These are phyloP conservation scores for Fusarium cicatricum DNA, from an alignment of 2,329 filamentous ascomycete species.

Conservation along the genomic window DNA sequence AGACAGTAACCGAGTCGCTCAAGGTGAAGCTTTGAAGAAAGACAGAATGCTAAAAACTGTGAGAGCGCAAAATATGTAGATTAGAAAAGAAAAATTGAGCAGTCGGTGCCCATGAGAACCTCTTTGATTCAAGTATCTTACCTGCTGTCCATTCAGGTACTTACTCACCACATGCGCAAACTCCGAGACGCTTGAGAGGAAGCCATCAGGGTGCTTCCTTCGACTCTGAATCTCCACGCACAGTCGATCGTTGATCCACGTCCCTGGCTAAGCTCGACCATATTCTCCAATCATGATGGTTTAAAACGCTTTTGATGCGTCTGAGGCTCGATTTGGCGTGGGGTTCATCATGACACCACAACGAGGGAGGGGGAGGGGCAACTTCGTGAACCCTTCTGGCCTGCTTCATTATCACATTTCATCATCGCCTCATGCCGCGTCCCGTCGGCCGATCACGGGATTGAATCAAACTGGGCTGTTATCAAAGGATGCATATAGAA, in stretches of 20 bases:
- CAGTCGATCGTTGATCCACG: no score
- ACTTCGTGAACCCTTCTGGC: conserved; percentile 31
- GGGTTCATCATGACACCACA: conserved; percentile 25
- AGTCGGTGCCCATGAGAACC: conserved; percentile 5
- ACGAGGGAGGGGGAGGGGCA: conserved; percentile 26
- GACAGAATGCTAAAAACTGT: not conserved
- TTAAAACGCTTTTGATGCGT: not conserved
- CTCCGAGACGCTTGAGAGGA: conserved; percentile 1
- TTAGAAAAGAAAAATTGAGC: not conserved
- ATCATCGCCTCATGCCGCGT: conserved; percentile 13
- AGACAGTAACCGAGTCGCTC: not conserved
- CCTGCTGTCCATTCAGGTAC: not conserved
- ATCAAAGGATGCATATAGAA: not conserved
- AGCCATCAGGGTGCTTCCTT: conserved; percentile 32
- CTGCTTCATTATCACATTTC: conserved; percentile 3
- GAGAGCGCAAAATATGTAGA: not conserved
- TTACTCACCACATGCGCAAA: not conserved
- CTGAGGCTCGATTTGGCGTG: conserved; percentile 8
- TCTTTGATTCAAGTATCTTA: conserved; percentile 17
- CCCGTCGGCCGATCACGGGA: not conserved
- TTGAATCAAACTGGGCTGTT: not conserved
- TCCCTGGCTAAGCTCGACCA: not conserved
- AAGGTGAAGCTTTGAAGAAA: not conserved
- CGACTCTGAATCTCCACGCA: not conserved
- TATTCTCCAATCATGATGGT: conserved; percentile 23